Evolutionary conservation across 2,329 filamentous ascomycete species (phyloP), one percentile per base, ranked within the genome.

Genomic region (Fusarium pseudograminearum): DNA sequence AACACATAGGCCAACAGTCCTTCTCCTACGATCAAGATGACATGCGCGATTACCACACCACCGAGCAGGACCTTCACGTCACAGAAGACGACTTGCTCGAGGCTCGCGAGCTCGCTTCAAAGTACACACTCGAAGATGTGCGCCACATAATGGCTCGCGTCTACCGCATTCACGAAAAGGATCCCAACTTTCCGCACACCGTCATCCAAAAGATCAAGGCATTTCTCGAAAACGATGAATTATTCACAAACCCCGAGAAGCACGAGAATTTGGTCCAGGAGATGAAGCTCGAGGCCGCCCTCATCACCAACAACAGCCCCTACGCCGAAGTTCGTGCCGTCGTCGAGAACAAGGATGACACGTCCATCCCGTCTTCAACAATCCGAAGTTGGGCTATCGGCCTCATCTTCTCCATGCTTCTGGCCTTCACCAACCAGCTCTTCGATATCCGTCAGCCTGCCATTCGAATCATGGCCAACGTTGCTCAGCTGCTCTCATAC

Each of bases 241-340:
- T 85, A 34, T 81, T 83, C 67, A 76, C 56, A 55, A 77, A 82
- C 30, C 84, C 83, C 20, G 81, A 85, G 41, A 81, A 83, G 67
- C 79, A 87, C 64, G 78, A 81, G 61, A 78, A 83, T 14, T 73
- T 86, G 24, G 84, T 87, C 47, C 79, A 82, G 55, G 83, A 86
- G 76, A 86, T 87, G 83, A 87, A 86, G 73, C 78, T 86, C 24
- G 84, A 87, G 75, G 83, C 84, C 2, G 84, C 84, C 5, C 79
- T 87, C 59, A 85, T 87, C 65, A 85, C 81, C 48, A 84, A 84
- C 70, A 84, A 87, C 73, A 87, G 84, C 46, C 86, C 86, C 4
- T 89, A 88, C 69, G 82, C 86, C 60, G 85, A 88, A 73, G 85
- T 87, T 28, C 84, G 86, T 52, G 84, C 85, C 36, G 85, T 87